phyloP scores from a whole-genome alignment of 2,329 filamentous ascomycete genomes.

The Pyrenophora tritici-repentis region DNA sequence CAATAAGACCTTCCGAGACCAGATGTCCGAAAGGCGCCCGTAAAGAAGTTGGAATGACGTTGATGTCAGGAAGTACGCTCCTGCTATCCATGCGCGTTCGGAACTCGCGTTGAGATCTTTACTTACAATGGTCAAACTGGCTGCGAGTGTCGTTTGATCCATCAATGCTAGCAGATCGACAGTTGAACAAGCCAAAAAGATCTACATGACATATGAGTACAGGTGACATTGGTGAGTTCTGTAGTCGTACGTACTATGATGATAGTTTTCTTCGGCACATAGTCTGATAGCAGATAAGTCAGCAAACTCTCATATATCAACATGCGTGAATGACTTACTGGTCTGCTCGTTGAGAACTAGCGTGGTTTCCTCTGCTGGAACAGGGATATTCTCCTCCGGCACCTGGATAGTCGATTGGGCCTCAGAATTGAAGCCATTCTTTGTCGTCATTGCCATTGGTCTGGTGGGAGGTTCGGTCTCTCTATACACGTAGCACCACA shows the following conservation, averaged over 20 bases:
- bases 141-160: conserved; percentile 31
- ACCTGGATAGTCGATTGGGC: background rate
- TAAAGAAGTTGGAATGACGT: conserved; percentile 70
- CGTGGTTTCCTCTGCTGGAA: background rate
- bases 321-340: conserved; percentile 1
- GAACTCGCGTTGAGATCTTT: conserved; percentile 46
- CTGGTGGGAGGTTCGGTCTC: too few species aligned
- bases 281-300: conserved; percentile 7
- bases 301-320: background rate
- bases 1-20: conserved; percentile 55
- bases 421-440: too few species aligned
- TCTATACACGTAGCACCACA: too few species aligned
- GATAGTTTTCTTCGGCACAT: conserved; percentile 26
- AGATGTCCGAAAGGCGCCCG: conserved; percentile 65
- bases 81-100: conserved; percentile 62
- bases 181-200: conserved; percentile 31
- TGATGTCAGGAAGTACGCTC: conserved; percentile 60
- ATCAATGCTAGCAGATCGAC: conserved; percentile 28
- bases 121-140: conserved; percentile 25
- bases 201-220: conserved; percentile 13
- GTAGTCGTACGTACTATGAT: conserved; percentile 16
- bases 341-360: conserved; percentile 28
- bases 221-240: background rate
- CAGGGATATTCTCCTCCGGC: background rate
- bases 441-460: too few species aligned